phyloP scores from a whole-genome alignment of 495 filamentous ascomycete genomes.

The Thermothielavioides terrestris region DNA sequence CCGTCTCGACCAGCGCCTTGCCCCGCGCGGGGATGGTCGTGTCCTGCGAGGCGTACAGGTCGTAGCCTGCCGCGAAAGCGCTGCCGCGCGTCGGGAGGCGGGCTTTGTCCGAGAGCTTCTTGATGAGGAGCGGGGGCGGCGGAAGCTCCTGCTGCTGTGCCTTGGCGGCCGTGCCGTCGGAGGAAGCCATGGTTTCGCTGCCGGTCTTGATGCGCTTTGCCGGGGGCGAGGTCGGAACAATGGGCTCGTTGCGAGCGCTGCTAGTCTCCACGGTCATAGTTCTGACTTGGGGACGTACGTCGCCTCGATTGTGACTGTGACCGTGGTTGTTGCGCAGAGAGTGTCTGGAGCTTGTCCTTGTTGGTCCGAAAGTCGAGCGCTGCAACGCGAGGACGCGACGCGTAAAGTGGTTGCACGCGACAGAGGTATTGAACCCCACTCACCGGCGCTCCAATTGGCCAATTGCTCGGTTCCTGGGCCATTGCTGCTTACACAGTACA shows the following conservation, averaged over 20 bases:
- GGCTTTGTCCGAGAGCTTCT: slow-evolving; percentile 69
- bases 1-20: slow-evolving; percentile 81
- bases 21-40: slow-evolving; percentile 72
- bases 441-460: slow-evolving; percentile 1
- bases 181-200: slow-evolving; percentile 7
- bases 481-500: no score
- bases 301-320: no score
- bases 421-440: not conserved
- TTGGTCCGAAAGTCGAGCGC: no score
- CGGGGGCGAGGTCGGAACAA: slow-evolving; percentile 34
- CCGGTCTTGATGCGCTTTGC: slow-evolving; percentile 42
- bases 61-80: slow-evolving; percentile 86
- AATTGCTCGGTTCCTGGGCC: no score
- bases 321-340: no score
- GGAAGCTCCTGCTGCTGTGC: slow-evolving; percentile 22
- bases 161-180: slow-evolving; percentile 2
- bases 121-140: slow-evolving; percentile 62
- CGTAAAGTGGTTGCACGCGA: slow-evolving; percentile 16
- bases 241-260: slow-evolving; percentile 31
- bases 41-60: slow-evolving; percentile 67
- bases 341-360: not conserved
- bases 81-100: slow-evolving; percentile 78
- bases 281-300: not conserved
- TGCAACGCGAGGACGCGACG: slow-evolving; percentile 25
- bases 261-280: slow-evolving; percentile 50